Evolutionary conservation across 164 flowering plant genomes (phyloP), one percentile per base, ranked within the genome.

Genomic region (Liriodendron chinense): DNA sequence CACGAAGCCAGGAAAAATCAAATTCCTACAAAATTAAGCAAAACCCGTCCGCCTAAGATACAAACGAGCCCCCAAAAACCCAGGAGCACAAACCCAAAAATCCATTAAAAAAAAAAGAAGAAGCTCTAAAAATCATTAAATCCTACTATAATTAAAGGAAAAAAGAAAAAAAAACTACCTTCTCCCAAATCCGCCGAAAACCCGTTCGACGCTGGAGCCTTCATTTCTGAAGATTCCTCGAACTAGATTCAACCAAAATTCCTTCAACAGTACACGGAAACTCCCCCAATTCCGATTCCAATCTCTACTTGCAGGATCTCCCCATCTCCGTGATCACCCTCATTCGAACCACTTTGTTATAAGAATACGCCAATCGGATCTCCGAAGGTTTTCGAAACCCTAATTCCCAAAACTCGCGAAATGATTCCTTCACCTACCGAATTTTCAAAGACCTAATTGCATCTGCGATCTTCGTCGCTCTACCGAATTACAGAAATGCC

Each of bases 141-240:
- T 21, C 43, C 49, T 13, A n/a, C 7, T 34, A 13, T 18, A 72
- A 23, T 28, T 7, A 47, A n/a, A 53, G n/a, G 7, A 25, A 50
- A 68, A 28, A 47, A 9, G 43, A 62, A 67, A 74, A 23, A 50
- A 71, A 57, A 65, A 34, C 49, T 23, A 87, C 98, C 98, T 88
- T 92, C 96, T 28, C 79, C 89, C 26, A 91, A 79, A 87, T 76
- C 87, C 23, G 92, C 75, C 71, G 84, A 61, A 77, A 80, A 82
- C n/a, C 91, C 94, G 81, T 89, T 90, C 26, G 91, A 57, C 21
- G 43, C 24, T 14, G 96, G 96, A 84, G 84, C 89, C 85, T 91
- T 94, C 98, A 92, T 94, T 78, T 26, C 65, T 67, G n/a, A 26
- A 68, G 25, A 50, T 49, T 20, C 69, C 28, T 20, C 68, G 8